Conservation (phyloP, 164 flowering plant species). For the Stephania yunnanensis region DNA sequence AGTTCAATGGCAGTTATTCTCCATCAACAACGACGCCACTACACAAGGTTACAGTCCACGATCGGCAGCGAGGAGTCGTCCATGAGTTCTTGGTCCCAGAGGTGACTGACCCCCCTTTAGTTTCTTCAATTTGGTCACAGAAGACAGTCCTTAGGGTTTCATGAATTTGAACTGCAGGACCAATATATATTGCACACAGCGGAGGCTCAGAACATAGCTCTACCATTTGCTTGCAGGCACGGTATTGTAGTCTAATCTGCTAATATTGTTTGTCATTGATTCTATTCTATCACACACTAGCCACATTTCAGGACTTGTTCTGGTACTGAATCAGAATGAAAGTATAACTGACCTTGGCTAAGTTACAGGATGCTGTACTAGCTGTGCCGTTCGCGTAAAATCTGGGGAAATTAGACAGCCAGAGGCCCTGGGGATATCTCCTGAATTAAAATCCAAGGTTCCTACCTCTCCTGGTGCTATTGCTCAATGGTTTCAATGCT, state of each 20-base stretch:
- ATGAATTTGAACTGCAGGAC: slow-evolving; percentile 49
- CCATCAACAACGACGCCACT: slow-evolving; percentile 28
- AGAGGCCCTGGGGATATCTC: slow-evolving; percentile 93
- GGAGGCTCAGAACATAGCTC: slow-evolving; percentile 68
- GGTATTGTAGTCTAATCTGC: slow-evolving; percentile 43
- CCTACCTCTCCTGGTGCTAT: background rate
- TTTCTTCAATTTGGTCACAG: background rate
- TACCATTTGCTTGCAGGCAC: slow-evolving; percentile 99
- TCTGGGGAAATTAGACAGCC: slow-evolving; percentile 91
- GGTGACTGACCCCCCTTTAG: slow-evolving; percentile 27
- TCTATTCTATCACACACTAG: background rate
- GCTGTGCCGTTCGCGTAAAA: slow-evolving; percentile 90
- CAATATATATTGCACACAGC: slow-evolving; percentile 93
- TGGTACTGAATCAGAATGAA: background rate
- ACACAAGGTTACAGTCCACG: slow-evolving; percentile 85
- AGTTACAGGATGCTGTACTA: slow-evolving; percentile 86
- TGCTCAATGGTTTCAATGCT: background rate
- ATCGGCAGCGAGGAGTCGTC: slow-evolving; percentile 62
- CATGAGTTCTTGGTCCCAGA: slow-evolving; percentile 88
- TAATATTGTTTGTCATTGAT: background rate
- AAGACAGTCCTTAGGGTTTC: background rate
- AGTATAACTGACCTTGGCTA: background rate
- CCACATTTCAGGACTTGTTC: background rate
- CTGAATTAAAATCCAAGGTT: slow-evolving; percentile 77
- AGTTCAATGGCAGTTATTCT: slow-evolving; percentile 14